A percentile compares a stretch with the other conserved stretches of the same genome.
Conservation (phyloP, 768 basidiomycete genomes). For the Lepiota brunneoincarnata region DNA sequence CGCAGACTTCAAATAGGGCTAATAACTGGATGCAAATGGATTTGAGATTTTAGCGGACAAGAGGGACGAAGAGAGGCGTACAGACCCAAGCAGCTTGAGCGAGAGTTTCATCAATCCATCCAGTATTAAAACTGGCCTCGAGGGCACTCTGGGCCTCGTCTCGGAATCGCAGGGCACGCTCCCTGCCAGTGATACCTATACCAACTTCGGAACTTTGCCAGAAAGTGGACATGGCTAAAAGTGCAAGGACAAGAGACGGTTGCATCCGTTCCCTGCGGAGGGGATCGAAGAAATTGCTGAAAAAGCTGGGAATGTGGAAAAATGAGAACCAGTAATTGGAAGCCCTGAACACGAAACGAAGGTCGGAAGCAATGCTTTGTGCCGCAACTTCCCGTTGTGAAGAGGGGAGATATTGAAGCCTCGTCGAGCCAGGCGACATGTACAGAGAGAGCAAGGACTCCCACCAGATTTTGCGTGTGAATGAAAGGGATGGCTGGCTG, state of each 20-base stretch:
- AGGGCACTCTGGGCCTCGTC: conserved; percentile 69
- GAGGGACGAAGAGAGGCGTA: conserved; percentile 3
- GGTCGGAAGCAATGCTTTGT: conserved; percentile 47
- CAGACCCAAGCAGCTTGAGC: conserved; percentile 77
- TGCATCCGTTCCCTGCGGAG: conserved; percentile 53
- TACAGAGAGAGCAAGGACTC: conserved; percentile 65
- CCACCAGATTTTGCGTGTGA: conserved; percentile 78
- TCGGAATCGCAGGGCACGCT: conserved; percentile 55
- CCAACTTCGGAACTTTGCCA: conserved; percentile 68
- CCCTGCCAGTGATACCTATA: conserved; percentile 46
- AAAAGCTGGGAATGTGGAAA: conserved; percentile 69
- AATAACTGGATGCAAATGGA: conserved; percentile 43
- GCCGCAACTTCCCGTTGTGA: conserved; percentile 46
- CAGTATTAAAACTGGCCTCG: conserved; percentile 67
- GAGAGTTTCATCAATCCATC: conserved; percentile 71
- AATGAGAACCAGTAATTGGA: conserved; percentile 76
- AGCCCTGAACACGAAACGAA: conserved; percentile 61
- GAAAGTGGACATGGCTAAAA: conserved; percentile 64
- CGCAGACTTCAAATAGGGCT: conserved; percentile 69
- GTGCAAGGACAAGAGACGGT: conserved; percentile 61
- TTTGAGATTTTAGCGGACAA: not conserved
- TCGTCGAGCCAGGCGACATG: conserved; percentile 30
- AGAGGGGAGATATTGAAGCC: conserved; percentile 30
- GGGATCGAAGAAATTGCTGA: conserved; percentile 57
- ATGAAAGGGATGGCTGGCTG: conserved; percentile 60